Conservation (phyloP, 2,329 filamentous ascomycete species). For the Exophiala lecanii-corni region DNA sequence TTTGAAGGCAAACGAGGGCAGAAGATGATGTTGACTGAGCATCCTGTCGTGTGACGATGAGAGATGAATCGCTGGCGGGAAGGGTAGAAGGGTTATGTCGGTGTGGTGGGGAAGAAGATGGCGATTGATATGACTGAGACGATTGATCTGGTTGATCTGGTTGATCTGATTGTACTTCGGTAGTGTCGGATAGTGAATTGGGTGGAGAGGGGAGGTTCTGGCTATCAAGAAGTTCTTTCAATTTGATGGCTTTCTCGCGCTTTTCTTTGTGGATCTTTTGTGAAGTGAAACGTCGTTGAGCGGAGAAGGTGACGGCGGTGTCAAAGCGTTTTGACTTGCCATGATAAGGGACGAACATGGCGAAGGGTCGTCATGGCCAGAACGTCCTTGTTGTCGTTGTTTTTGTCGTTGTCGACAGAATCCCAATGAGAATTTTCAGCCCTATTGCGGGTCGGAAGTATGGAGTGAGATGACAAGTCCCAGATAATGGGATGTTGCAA, state of each 20-base stretch:
- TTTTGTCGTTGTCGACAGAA: neutral
- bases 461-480: neutral
- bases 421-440: neutral
- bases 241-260: slow-evolving; percentile 8
- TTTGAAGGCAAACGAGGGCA: neutral
- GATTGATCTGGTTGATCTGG: neutral
- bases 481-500: neutral
- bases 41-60: neutral
- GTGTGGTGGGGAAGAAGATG: neutral
- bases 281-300: slow-evolving; percentile 7
- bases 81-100: neutral
- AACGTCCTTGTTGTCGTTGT: too few species aligned
- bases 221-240: slow-evolving; percentile 5
- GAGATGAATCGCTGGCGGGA: neutral
- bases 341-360: slow-evolving; percentile 11
- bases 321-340: slow-evolving; percentile 9
- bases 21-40: neutral
- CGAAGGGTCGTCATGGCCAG: slow-evolving; percentile 1
- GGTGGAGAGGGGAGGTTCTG: neutral
- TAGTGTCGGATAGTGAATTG: neutral
- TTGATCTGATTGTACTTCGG: neutral
- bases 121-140: neutral
- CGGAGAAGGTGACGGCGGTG: slow-evolving; percentile 2
- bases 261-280: slow-evolving; percentile 5
- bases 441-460: neutral